These are phyloP conservation scores for Wickerhamomyces pijperi DNA, from an alignment of 805 yeast species.

Conservation along the genomic window DNA sequence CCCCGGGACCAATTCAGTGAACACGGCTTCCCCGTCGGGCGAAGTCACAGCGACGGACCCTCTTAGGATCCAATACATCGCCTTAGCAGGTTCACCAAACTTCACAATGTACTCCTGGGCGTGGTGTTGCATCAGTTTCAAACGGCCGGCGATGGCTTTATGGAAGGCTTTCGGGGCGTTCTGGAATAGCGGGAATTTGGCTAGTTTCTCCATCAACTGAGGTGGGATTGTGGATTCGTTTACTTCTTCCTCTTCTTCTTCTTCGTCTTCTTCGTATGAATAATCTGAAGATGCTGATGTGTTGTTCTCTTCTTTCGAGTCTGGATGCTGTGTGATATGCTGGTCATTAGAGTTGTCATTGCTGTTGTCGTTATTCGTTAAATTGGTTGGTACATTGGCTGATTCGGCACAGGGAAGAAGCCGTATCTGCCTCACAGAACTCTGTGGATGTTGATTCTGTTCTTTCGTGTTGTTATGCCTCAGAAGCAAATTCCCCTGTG, in stretches of 20 bases:
- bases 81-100: conserved; percentile 60
- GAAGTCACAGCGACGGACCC: conserved; percentile 72
- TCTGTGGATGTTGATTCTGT: too few species aligned
- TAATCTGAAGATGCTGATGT: too few species aligned
- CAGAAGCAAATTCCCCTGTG: not conserved
- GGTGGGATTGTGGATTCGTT: conserved; percentile 30
- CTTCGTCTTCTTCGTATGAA: not conserved
- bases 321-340: too few species aligned
- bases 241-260: conserved; percentile 5
- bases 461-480: not conserved
- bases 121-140: conserved; percentile 48
- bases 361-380: too few species aligned
- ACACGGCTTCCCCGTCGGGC: conserved; percentile 65
- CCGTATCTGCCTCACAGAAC: not conserved
- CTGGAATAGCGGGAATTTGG: conserved; percentile 53
- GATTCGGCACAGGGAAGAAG: not conserved
- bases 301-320: conserved; percentile 5
- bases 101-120: conserved; percentile 63
- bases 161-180: conserved; percentile 60
- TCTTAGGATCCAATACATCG: conserved; percentile 73
- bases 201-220: conserved; percentile 39
- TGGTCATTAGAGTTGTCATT: too few species aligned
- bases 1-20: conserved; percentile 61
- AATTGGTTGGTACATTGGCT: not conserved
- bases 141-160: conserved; percentile 42